Base-by-base conservation (phyloP, 2,329 filamentous ascomycete genomes). In the Periglandula ipomoeae region DNA sequence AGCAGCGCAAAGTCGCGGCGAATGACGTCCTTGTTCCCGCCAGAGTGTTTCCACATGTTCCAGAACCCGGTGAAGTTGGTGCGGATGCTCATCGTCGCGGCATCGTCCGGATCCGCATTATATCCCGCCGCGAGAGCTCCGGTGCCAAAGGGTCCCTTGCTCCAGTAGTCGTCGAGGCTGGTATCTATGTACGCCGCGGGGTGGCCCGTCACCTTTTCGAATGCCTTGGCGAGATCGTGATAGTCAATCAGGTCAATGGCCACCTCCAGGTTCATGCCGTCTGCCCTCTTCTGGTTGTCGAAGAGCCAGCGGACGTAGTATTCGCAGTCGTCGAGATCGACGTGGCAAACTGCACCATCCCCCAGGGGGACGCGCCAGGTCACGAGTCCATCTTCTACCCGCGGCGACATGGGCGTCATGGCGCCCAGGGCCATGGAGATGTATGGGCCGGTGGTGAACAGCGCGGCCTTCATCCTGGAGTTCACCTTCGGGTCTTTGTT, bases 11-110 rank as follows among this genome's bases (percentile, higher is more conserved):
- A 76, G 55, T 79, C 69, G 44, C 73, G 65, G 50, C 58, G 57
- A 2, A 75, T 53, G 5, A 76, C 52, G 0, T 69, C 70, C 24
- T 59, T 56, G 47, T 73, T 71, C 0, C 61, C 64, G 0, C 66
- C 67, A 1, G 68, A 69, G 47, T 66, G 47, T 41, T 61, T 66
- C 63, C 67, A 78, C 46, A 70, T 50, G 48, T 67, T 72, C 70
- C 73, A 78, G 53, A 72, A 78, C 0, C 67, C 73, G 0, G 67
- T 69, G 53, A 79, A 79, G 53, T 78, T 79, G 41, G 72, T 57
- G 30, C 60, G 58, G 5, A 72, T 48, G 1, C 57, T 73, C 66
- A 69, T 64, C 3, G 58, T 62, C 1, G 60, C 60, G 3, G 62
- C 56, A 23, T 66, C 62, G 0, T 22, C 43, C 3, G 50, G 50